phyloP scores from a whole-genome alignment of 495 filamentous ascomycete genomes.

The Daldinia caldariorum region DNA sequence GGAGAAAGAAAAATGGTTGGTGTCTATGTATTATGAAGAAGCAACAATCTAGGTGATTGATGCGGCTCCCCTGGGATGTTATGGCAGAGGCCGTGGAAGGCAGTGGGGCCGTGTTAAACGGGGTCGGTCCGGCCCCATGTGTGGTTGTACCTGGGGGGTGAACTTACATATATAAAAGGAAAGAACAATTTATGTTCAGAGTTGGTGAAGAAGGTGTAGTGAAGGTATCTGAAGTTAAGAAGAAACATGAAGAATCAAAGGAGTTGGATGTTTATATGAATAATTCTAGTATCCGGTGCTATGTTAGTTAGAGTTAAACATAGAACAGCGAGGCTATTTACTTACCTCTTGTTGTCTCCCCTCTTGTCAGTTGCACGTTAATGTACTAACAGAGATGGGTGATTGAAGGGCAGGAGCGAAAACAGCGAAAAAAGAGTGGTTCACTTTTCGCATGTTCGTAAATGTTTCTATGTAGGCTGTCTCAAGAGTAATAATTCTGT shows the following conservation, averaged over 20 bases:
- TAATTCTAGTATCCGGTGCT: too few relatives aligned
- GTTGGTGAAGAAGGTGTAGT: not conserved
- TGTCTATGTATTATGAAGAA: not conserved
- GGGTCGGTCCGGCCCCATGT: too few relatives aligned
- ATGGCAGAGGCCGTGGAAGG: not conserved
- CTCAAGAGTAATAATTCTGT: not conserved
- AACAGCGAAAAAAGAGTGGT: not conserved
- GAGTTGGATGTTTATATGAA: too few relatives aligned
- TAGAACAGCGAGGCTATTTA: too few relatives aligned
- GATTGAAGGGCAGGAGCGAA: too few relatives aligned
- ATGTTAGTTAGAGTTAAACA: too few relatives aligned
- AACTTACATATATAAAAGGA: not conserved
- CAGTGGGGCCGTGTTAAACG: not conserved
- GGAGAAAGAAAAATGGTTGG: not conserved
- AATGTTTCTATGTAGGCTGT: not conserved
- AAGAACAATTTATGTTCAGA: not conserved
- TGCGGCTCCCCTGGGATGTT: too few relatives aligned
- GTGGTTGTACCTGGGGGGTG: not conserved
- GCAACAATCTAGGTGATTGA: not conserved
- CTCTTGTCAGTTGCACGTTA: too few relatives aligned
- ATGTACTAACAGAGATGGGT: not conserved
- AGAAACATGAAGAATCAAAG: too few relatives aligned
- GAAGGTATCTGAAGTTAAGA: not conserved
- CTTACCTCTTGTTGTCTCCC: too few relatives aligned
- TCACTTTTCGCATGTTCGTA: not conserved